A percentile compares a stretch with the other conserved stretches of the same genome.
These are phyloP conservation scores for Malassezia sympodialis DNA, from an alignment of 1,284 basidiomycete genomes.

Conservation along the genomic window DNA sequence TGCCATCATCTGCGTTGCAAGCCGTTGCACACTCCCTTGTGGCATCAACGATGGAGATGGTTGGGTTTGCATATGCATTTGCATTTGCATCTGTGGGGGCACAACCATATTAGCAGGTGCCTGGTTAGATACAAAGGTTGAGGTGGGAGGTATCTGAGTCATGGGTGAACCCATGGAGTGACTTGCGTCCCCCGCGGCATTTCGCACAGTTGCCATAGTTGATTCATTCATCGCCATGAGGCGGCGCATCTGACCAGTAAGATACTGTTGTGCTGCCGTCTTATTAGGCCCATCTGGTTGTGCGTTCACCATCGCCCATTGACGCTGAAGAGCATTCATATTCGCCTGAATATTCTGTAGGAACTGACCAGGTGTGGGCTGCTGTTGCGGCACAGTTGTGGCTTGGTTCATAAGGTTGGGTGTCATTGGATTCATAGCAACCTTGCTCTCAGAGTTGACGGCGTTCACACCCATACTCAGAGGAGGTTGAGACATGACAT, in stretches of 20 bases:
- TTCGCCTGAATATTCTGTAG: conserved; percentile 20
- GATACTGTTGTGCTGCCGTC: conserved; percentile 27
- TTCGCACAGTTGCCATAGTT: conserved; percentile 20
- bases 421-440: not conserved
- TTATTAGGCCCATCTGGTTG: conserved; percentile 37
- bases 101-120: not conserved
- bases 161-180: conserved; percentile 11
- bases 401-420: not conserved
- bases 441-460: not conserved
- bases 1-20: conserved; percentile 14
- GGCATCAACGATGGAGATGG: not conserved
- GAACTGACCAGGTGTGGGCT: not conserved
- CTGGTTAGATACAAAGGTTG: not conserved
- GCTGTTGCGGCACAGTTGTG: not conserved
- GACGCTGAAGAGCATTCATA: conserved; percentile 33
- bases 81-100: conserved; percentile 5
- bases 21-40: conserved; percentile 3
- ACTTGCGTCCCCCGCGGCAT: conserved; percentile 1
- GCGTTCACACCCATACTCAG: not conserved
- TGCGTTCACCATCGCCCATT: conserved; percentile 32
- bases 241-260: conserved; percentile 32
- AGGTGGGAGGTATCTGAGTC: not conserved
- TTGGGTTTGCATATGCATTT: conserved; percentile 2
- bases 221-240: conserved; percentile 29
- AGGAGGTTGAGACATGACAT: not conserved